These are phyloP conservation scores for Coemansia sp. DNA, from an alignment of 192 early-diverging fungal genomes.

Conservation along the genomic window DNA sequence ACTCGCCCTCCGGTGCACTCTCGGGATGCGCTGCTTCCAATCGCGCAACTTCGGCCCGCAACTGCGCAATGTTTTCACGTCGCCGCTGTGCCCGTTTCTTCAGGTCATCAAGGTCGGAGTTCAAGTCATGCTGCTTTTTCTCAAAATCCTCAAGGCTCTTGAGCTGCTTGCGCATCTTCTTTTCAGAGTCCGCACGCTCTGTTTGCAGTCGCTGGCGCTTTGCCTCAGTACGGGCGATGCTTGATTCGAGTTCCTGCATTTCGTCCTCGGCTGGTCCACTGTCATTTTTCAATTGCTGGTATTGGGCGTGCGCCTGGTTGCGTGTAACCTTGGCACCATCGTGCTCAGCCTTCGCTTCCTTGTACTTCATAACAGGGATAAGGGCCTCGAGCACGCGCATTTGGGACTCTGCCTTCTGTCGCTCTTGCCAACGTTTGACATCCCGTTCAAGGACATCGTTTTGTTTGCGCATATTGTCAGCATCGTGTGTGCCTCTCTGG, in stretches of 20 bases:
- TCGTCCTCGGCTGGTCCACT: conserved; percentile 26
- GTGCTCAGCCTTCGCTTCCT: conserved; percentile 58
- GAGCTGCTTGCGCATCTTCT: conserved; percentile 14
- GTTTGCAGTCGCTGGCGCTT: conserved; percentile 13
- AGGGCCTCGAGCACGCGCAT: conserved; percentile 62
- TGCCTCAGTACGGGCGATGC: conserved; percentile 17
- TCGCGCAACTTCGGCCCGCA: conserved; percentile 42
- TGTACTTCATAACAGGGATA: conserved; percentile 65
- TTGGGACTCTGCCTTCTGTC: conserved; percentile 63
- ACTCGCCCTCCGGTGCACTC: conserved; percentile 4
- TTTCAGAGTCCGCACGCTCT: conserved; percentile 12
- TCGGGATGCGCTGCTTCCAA: conserved; percentile 26
- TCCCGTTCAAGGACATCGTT: conserved; percentile 75
- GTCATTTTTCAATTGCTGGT: conserved; percentile 33
- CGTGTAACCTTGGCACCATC: conserved; percentile 54
- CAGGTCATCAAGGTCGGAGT: conserved; percentile 32
- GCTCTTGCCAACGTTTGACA: conserved; percentile 72
- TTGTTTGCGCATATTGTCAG: conserved; percentile 65
- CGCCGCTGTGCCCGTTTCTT: conserved; percentile 37
- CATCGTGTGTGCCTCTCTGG: conserved; percentile 54
- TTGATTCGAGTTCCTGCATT: conserved; percentile 38
- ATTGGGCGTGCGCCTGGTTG: conserved; percentile 33
- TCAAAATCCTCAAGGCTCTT: conserved; percentile 25
- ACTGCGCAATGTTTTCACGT: conserved; percentile 31
- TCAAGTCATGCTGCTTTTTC: conserved; percentile 26